These are phyloP conservation scores for Salvia hispanica DNA, from an alignment of 257 asterid genomes.

Conservation along the genomic window DNA sequence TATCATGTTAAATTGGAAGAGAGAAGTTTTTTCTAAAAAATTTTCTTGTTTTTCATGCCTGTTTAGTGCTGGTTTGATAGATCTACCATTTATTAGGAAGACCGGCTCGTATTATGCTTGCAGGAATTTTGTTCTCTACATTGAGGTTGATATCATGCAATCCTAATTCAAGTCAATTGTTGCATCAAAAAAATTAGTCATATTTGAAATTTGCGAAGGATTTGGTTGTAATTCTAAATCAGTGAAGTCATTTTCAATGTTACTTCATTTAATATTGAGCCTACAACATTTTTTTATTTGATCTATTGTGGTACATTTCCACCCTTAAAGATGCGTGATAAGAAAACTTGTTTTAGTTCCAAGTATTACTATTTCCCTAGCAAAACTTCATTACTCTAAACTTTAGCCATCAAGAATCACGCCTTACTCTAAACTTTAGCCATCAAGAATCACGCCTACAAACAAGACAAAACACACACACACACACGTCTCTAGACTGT, in stretches of 20 bases:
- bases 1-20: background rate
- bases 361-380: background rate
- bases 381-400: no score
- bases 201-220: background rate
- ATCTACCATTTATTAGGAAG: background rate
- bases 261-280: no score
- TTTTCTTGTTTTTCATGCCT: background rate
- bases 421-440: background rate
- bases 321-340: background rate
- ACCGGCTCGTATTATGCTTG: background rate
- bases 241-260: background rate
- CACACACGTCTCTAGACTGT: slow-evolving; percentile 29
- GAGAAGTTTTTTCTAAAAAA: background rate
- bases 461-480: background rate
- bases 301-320: background rate
- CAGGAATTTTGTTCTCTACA: background rate
- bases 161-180: background rate
- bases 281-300: background rate
- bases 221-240: background rate
- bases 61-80: background rate
- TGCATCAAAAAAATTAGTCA: background rate
- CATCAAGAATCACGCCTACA: slow-evolving; percentile 7
- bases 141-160: background rate
- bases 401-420: no score
- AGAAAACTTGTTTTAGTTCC: background rate